Evolutionary conservation across 1,284 basidiomycete genomes (phyloP).

Genomic region (Melampsora abietis-canadensis): DNA sequence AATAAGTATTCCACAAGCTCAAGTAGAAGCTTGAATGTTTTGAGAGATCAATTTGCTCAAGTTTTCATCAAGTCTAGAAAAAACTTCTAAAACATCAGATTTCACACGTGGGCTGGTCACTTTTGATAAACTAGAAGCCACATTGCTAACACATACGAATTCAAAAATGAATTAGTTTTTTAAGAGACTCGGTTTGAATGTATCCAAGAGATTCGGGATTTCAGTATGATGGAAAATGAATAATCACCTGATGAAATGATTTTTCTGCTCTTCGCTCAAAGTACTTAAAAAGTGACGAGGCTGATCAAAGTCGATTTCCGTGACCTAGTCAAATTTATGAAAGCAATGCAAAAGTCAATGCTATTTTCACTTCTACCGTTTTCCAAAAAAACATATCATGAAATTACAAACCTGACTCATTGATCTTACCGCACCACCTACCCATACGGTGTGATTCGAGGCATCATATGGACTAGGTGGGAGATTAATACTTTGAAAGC

Average conservation of each 20-base stretch:
- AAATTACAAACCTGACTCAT: conserved; percentile 21
- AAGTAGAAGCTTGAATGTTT: background rate
- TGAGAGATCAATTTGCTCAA: background rate
- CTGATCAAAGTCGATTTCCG: conserved; percentile 77
- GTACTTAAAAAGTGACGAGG: conserved; percentile 66
- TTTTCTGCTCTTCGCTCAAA: too few species aligned
- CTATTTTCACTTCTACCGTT: background rate
- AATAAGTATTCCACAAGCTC: background rate
- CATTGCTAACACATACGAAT: background rate
- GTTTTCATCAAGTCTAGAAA: conserved; percentile 1
- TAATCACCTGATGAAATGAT: too few species aligned
- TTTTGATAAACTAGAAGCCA: background rate
- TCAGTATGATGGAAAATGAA: too few species aligned
- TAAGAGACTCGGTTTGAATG: too few species aligned
- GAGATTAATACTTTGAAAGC: conserved; percentile 30
- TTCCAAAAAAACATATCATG: too few species aligned
- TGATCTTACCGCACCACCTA: conserved; percentile 25
- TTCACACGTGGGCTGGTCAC: background rate
- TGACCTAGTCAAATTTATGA: background rate
- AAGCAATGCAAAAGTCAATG: background rate
- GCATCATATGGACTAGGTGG: conserved; percentile 30
- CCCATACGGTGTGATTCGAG: conserved; percentile 31
- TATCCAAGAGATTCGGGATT: too few species aligned
- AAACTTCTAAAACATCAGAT: background rate
- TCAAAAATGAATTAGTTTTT: too few species aligned